phyloP scores from a whole-genome alignment of 345 rosid genomes.

The Eucalyptus tenuipes region DNA sequence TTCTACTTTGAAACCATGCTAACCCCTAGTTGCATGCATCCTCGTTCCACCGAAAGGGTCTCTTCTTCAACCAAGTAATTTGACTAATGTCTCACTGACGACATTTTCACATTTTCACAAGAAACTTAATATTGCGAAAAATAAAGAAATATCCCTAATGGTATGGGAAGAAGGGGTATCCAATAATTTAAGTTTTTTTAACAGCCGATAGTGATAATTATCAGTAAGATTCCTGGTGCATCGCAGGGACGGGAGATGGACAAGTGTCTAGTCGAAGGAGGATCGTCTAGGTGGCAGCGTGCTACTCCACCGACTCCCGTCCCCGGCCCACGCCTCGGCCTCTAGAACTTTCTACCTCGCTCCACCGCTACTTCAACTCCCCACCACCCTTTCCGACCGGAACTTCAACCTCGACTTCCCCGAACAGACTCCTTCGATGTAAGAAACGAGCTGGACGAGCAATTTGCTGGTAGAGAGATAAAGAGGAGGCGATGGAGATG shows the following conservation, averaged over 20 bases:
- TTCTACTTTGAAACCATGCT: rapidly evolving
- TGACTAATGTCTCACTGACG: background rate
- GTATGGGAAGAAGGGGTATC: too few species aligned
- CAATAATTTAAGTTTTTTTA: too few species aligned
- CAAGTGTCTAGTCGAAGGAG: background rate
- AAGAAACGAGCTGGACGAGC: background rate
- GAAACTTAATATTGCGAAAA: background rate
- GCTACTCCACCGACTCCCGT: background rate
- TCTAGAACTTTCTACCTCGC: background rate
- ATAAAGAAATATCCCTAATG: too few species aligned
- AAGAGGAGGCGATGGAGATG: constrained; percentile 14
- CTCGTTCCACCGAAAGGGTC: constrained; percentile 78
- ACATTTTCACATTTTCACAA: background rate
- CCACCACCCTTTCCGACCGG: background rate
- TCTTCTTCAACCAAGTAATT: constrained; percentile 72
- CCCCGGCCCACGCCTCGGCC: background rate
- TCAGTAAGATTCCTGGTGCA: too few species aligned
- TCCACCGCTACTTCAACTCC: background rate
- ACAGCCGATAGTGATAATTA: too few species aligned
- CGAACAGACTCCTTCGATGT: background rate
- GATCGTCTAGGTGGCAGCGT: background rate
- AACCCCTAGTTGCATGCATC: background rate
- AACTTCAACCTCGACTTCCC: background rate
- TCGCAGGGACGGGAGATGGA: background rate
- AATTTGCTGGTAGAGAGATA: background rate